phyloP scores from a whole-genome alignment of 2,329 filamentous ascomycete genomes.

The Colletotrichum limetticola region DNA sequence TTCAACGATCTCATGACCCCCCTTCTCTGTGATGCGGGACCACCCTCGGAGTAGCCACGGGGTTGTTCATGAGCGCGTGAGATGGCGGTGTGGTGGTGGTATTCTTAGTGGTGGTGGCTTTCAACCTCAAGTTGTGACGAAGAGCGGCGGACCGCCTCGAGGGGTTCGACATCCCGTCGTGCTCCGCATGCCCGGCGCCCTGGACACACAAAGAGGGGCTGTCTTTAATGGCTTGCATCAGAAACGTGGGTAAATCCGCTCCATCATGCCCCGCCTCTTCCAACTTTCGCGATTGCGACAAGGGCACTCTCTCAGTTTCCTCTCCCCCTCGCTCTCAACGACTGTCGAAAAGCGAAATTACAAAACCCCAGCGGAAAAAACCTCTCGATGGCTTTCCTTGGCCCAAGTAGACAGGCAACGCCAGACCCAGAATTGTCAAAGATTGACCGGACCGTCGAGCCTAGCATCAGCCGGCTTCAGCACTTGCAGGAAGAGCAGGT shows the following conservation, averaged over 20 bases:
- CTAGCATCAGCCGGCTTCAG: neutral
- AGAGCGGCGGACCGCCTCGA: neutral
- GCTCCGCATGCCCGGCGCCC: constrained; percentile 4
- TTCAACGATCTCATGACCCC: constrained; percentile 11
- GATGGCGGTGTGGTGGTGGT: constrained; percentile 1
- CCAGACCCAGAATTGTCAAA: neutral
- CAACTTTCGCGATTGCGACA: constrained; percentile 7
- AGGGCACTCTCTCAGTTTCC: neutral
- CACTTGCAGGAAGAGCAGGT: neutral
- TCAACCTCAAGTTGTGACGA: constrained; percentile 11
- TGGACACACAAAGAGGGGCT: constrained; percentile 15
- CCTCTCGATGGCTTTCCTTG: neutral
- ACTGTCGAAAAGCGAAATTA: neutral
- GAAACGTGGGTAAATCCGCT: constrained; percentile 30
- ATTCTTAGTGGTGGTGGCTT: neutral
- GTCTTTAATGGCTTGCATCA: constrained; percentile 34
- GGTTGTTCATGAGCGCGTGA: neutral
- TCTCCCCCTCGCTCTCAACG: neutral
- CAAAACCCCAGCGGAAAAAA: neutral
- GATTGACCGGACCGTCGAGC: neutral
- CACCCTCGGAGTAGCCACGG: constrained; percentile 3
- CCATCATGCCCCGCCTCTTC: constrained; percentile 12
- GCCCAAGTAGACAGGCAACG: neutral
- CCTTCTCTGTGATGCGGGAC: neutral
- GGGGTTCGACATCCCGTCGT: neutral